Evolutionary conservation across 768 basidiomycete species (phyloP), one percentile per base, ranked within the genome.

Genomic region (Boletus sensibilis): DNA sequence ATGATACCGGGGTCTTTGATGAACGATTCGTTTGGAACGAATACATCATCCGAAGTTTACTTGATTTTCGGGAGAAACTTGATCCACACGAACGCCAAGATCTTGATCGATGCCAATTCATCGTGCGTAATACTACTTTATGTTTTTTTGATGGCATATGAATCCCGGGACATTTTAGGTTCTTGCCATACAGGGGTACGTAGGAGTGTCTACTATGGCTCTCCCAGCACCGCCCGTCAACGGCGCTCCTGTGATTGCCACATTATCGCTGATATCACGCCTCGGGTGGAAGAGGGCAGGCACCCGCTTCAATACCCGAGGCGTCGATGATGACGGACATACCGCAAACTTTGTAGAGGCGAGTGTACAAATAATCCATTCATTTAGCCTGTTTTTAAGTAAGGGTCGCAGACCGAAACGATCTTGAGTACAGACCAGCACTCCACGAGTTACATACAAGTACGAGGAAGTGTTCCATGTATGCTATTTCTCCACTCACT

Each of bases 321-420:
- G 96, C 2, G 90, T 98, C 11, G 95, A 98, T 67, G 95, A 97
- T 68, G 91, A 94, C 60, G 94, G 95, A 37, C 87, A 94, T 68
- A 89, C 88, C 31, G 96, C 96, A 33, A 98, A 98, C 68, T 98
- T 97, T 72, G 96, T 96, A 8, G 97, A 99, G 83, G 92, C 86
- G 63, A 52, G 82, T 65, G 23, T 49, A 23, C 35, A 38, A 47
- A 34, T 8, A 25, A 43, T 61, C 39, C 25, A 16, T 55, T 46
- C 47, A 7, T 62, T 14, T 12, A 2, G 4, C 43, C 52, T 35
- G 20, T 62, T 33, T 41, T 54, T 51, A 27, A 56, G 58, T 59
- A 59, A 50, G 56, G n/a, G 31, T 48, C 56, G 65, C 60, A 95
- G 90, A 96, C 94, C 7, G 96, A 98, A 74, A 90, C 90, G 0